Base-by-base conservation (phyloP, 345 rosid genomes). In the Populus nigra region DNA sequence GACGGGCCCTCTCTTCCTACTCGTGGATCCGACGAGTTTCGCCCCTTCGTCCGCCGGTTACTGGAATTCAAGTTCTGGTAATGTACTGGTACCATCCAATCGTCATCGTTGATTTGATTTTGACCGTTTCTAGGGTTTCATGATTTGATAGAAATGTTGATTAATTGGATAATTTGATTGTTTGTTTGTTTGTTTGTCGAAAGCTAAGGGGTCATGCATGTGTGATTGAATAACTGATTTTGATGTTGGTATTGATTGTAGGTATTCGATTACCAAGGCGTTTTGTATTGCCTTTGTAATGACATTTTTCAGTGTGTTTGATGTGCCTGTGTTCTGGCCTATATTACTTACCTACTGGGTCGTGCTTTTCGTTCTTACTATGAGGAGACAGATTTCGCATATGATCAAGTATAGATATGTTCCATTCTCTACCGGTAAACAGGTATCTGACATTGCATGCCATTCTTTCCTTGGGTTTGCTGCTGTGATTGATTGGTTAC, bases 251-350 rank as follows among this genome's bases (percentile, higher is more conserved):
- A 59, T 23, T 23, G 11, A 7, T 20, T 43, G 81, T 74, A 94
- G 99, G 89, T 93, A 87, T 85, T 90, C 96, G 53, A 83, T 92
- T 45, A 83, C 88, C 3, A 87, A 88, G 85, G 98, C 98, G 9
- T 92, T 91, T 72, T 82, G 86, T 80, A 86, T 96, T 25, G 97
- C 93, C 13, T 92, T 96, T 71, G 67, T 82, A 68, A 82, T 88
- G 93, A 96, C 98, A 63, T 96, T 96, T 88, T 93, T 92, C 82
- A 81, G 82, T 0, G 87, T 77, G 9, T 93, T 96, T 80, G 94
- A 92, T 65, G 94, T 93, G 36, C 98, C 99, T 77, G 98, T 96
- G 5, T 96, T 96, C 84, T 93, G 99, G 99, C 99, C 98, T 22
- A 93, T 96, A 75, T 98, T 96, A 22, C 91, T 93, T 12, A 93